Conservation (phyloP, 2,329 filamentous ascomycete genomes). For the Botrytis pseudocinerea region DNA sequence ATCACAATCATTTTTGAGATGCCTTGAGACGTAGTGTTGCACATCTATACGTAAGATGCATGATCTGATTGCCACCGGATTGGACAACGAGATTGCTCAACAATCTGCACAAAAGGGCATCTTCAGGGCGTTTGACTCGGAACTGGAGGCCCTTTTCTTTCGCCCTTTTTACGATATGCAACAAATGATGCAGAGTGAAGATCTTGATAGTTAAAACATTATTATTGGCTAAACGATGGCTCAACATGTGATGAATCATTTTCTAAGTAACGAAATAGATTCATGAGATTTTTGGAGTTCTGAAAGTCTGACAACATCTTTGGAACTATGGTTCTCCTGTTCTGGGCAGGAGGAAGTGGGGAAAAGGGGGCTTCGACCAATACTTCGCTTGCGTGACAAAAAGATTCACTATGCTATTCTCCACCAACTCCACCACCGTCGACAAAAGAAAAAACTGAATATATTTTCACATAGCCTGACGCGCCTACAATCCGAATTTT, state of each 20-base stretch:
- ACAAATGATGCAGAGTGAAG: slow-evolving; percentile 17
- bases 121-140: not conserved
- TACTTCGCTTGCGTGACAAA: not conserved
- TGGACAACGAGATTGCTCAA: not conserved
- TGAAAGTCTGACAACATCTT: not conserved
- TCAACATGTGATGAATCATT: not conserved
- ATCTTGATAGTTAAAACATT: not conserved
- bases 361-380: not conserved
- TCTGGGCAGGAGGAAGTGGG: not conserved
- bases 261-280: not conserved
- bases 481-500: accelerated
- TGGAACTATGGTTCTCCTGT: not conserved
- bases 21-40: not conserved
- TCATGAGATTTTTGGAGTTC: not conserved
- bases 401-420: not conserved
- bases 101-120: not conserved
- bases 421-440: not conserved
- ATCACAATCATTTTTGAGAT: not conserved
- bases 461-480: not conserved
- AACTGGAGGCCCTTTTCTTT: slow-evolving; percentile 1
- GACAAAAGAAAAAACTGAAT: not conserved
- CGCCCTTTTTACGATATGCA: slow-evolving; percentile 15
- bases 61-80: not conserved
- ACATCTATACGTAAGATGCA: not conserved
- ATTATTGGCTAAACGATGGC: not conserved